A percentile compares a stretch with the other conserved stretches of the same genome.
Conservation (phyloP, 495 filamentous ascomycete genomes). For the Parmelia sp. region DNA sequence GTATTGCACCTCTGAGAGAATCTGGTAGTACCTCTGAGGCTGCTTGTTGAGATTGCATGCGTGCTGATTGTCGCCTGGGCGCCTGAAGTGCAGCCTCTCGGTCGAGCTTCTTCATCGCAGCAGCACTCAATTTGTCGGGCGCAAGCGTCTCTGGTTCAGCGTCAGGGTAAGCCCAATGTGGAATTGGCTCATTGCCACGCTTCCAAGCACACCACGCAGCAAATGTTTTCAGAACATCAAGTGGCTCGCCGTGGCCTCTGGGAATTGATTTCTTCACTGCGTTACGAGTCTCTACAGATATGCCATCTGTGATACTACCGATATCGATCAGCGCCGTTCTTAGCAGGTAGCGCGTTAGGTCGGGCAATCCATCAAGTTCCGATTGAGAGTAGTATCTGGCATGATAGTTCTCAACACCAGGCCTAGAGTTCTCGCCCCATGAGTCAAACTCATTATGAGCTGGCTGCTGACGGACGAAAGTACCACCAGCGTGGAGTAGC, state of each 20-base stretch:
- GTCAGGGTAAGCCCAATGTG: constrained; percentile 56
- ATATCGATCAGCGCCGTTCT: constrained; percentile 62
- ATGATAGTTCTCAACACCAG: constrained; percentile 47
- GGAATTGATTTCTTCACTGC: constrained; percentile 61
- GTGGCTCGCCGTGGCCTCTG: constrained; percentile 54
- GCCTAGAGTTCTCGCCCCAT: constrained; percentile 43
- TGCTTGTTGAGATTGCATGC: constrained; percentile 26
- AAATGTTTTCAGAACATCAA: constrained; percentile 55
- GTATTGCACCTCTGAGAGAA: neutral
- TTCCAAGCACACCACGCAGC: constrained; percentile 72
- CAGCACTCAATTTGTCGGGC: constrained; percentile 29
- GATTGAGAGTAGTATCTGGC: constrained; percentile 60
- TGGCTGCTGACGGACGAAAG: constrained; percentile 49
- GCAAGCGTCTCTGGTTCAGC: constrained; percentile 26
- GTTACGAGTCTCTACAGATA: constrained; percentile 49
- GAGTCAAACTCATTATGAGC: constrained; percentile 55
- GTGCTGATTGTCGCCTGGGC: constrained; percentile 27
- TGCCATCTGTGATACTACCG: constrained; percentile 55
- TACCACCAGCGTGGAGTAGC: constrained; percentile 49
- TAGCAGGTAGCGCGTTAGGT: constrained; percentile 58
- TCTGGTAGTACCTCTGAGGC: neutral
- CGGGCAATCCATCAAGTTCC: constrained; percentile 61
- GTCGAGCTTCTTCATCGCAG: constrained; percentile 29
- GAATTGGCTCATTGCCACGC: constrained; percentile 60
- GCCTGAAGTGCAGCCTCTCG: constrained; percentile 28